These are phyloP conservation scores for Megacollybia marginata DNA, from an alignment of 768 basidiomycete genomes.

Conservation along the genomic window DNA sequence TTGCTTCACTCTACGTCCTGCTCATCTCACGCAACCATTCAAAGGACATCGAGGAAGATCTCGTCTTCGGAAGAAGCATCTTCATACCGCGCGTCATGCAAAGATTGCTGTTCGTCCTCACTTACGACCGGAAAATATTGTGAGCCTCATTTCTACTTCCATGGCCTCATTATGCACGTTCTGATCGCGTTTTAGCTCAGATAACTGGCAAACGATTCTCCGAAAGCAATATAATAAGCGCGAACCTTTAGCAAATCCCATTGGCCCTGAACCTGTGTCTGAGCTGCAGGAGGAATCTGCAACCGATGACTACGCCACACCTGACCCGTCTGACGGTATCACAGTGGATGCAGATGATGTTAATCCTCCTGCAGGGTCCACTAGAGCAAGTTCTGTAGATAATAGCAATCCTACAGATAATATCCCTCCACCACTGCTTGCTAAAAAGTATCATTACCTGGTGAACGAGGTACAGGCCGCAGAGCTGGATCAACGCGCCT, in stretches of 20 bases:
- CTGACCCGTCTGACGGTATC: constrained; percentile 9
- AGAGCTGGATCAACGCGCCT: constrained; percentile 24
- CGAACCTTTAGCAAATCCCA: constrained; percentile 61
- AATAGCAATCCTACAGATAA: not conserved
- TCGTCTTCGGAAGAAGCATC: constrained; percentile 48
- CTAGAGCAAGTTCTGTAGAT: not conserved
- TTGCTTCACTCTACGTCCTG: constrained; percentile 3
- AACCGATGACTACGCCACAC: constrained; percentile 17
- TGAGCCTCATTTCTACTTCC: constrained; percentile 29
- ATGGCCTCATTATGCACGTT: constrained; percentile 11
- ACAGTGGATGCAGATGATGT: not conserved
- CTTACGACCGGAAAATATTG: constrained; percentile 77
- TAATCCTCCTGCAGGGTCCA: constrained; percentile 1
- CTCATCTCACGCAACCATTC: constrained; percentile 5
- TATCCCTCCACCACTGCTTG: not conserved
- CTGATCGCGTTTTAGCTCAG: constrained; percentile 35
- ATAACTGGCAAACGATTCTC: constrained; percentile 74
- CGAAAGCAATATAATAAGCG: constrained; percentile 75
- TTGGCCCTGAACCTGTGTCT: constrained; percentile 51
- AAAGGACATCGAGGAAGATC: constrained; percentile 77
- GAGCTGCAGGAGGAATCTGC: constrained; percentile 20
- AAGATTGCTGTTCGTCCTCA: constrained; percentile 62
- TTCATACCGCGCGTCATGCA: constrained; percentile 71
- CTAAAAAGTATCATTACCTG: not conserved
- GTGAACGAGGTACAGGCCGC: not conserved